Evolutionary conservation across 2,329 filamentous ascomycete species (phyloP).

Genomic region (Apiospora phragmitis): DNA sequence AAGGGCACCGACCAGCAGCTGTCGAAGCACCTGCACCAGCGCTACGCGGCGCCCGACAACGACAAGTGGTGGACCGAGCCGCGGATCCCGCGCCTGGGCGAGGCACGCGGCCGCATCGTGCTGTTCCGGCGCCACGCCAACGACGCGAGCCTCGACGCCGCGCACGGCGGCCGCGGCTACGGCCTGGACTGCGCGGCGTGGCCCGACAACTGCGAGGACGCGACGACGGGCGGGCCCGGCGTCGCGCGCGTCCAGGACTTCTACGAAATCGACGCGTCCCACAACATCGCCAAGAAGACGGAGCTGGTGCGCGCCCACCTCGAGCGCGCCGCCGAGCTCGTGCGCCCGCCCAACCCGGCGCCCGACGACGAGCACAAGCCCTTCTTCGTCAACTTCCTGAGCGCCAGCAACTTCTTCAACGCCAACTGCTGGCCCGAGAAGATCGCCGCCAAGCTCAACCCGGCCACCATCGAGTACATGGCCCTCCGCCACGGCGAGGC

Average conservation of each 20-base stretch:
- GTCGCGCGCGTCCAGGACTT: conserved; percentile 89
- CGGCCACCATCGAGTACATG: conserved; percentile 65
- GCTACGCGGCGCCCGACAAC: conserved; percentile 61
- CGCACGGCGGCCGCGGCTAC: conserved; percentile 53
- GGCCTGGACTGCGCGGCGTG: conserved; percentile 67
- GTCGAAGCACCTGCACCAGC: conserved; percentile 68
- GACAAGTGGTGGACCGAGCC: conserved; percentile 76
- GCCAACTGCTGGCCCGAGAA: conserved; percentile 89
- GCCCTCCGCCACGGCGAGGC: conserved; percentile 57
- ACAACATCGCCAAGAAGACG: conserved; percentile 81
- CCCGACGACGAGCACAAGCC: conserved; percentile 47
- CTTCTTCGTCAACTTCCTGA: conserved; percentile 88
- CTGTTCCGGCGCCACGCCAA: conserved; percentile 79
- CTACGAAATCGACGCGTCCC: conserved; percentile 78
- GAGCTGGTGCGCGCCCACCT: conserved; percentile 72
- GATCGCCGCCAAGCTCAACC: conserved; percentile 86
- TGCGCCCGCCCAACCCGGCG: conserved; percentile 37
- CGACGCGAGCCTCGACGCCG: conserved; percentile 52
- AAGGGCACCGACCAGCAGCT: conserved; percentile 78
- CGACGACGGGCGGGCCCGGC: conserved; percentile 61
- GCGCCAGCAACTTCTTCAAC: conserved; percentile 92
- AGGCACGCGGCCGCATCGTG: conserved; percentile 79
- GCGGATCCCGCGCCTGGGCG: conserved; percentile 74
- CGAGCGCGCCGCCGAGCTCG: conserved; percentile 63
- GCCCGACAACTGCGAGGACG: conserved; percentile 87